A percentile compares a stretch with the other conserved stretches of the same genome.
phyloP scores from a whole-genome alignment of 495 filamentous ascomycete species.

The Penicillium soppii region DNA sequence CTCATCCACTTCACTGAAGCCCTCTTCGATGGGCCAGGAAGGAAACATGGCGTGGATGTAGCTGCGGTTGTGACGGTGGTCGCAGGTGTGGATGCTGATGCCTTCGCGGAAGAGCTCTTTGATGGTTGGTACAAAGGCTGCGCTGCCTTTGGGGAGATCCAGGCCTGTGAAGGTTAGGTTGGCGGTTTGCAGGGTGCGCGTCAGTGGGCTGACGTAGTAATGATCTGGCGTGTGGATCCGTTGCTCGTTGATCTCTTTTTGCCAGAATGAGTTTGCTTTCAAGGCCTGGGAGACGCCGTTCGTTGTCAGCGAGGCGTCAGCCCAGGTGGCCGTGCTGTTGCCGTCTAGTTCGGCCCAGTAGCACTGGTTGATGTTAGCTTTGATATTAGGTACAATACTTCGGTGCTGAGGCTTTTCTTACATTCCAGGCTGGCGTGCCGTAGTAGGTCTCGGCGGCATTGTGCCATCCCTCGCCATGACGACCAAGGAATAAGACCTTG shows the following conservation, averaged over 20 bases:
- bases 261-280: conserved; percentile 64
- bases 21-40: conserved; percentile 57
- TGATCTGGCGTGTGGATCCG: conserved; percentile 61
- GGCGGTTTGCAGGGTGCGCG: conserved; percentile 65
- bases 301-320: conserved; percentile 65
- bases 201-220: conserved; percentile 70
- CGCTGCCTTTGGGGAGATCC: conserved; percentile 39
- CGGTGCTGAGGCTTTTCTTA: conserved; percentile 24
- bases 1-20: conserved; percentile 61
- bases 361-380: conserved; percentile 44
- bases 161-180: conserved; percentile 60
- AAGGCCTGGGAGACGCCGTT: conserved; percentile 61
- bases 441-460: conserved; percentile 65
- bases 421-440: conserved; percentile 67
- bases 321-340: conserved; percentile 65
- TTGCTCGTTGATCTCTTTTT: conserved; percentile 46
- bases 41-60: conserved; percentile 61
- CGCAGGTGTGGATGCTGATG: conserved; percentile 77
- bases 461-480: conserved; percentile 72
- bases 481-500: conserved; percentile 67
- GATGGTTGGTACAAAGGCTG: conserved; percentile 59
- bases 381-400: neutral
- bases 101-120: conserved; percentile 73
- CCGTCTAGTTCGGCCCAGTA: conserved; percentile 72
- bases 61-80: conserved; percentile 58